These are phyloP conservation scores for Fraxinus quadrangulata DNA, from an alignment of 257 asterid species.

Conservation along the genomic window DNA sequence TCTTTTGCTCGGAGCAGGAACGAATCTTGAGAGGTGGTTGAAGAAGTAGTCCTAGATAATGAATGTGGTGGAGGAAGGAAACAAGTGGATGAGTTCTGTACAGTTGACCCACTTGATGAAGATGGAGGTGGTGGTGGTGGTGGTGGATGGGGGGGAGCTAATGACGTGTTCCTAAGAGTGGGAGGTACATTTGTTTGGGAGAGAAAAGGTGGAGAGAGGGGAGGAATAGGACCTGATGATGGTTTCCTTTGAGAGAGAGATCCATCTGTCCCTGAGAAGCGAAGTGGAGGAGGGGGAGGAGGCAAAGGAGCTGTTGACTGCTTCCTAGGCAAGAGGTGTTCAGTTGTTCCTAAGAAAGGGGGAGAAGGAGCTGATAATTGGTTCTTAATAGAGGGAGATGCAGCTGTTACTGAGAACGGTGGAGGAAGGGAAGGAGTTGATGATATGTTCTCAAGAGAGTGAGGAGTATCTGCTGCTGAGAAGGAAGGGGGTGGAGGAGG, in stretches of 20 bases:
- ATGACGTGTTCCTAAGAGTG: not conserved
- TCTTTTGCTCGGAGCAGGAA: constrained; percentile 15
- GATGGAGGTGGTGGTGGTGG: constrained; percentile 28
- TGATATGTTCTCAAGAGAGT: constrained; percentile 6
- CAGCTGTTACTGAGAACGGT: not conserved
- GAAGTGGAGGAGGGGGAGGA: constrained; percentile 21
- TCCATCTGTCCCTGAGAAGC: not conserved
- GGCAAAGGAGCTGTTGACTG: constrained; percentile 1
- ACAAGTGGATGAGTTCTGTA: constrained; percentile 6
- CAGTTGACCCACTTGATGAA: constrained; percentile 24
- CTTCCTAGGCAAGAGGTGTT: not conserved
- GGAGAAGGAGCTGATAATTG: constrained; percentile 20
- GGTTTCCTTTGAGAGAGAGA: not conserved
- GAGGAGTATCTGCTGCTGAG: constrained; percentile 6
- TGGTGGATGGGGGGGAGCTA: constrained; percentile 17
- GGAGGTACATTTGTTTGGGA: constrained; percentile 10
- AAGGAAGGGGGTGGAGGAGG: constrained; percentile 20
- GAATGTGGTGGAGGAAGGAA: constrained; percentile 22
- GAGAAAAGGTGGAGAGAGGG: constrained; percentile 19
- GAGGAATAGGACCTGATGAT: constrained; percentile 8
- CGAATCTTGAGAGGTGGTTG: constrained; percentile 15
- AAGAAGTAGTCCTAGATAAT: constrained; percentile 7
- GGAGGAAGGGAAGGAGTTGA: not conserved
- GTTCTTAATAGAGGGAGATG: constrained; percentile 17
- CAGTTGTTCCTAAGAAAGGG: not conserved